Conservation (phyloP, 2,329 filamentous ascomycete species). For the Nigrospora osmanthi region DNA sequence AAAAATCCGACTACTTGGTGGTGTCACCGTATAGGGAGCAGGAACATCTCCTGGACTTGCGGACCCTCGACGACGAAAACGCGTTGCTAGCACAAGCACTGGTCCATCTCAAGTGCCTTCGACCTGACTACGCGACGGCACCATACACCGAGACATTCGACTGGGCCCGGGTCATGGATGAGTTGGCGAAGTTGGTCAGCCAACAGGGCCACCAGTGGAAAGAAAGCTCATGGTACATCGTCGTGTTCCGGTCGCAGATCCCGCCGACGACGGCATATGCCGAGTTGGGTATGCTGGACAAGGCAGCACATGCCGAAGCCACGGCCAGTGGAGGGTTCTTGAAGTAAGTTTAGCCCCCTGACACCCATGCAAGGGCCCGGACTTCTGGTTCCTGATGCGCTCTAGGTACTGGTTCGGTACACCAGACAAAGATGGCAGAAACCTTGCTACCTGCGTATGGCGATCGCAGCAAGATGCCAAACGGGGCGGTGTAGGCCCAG, state of each 20-base stretch:
- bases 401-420: conserved; percentile 78
- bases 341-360: conserved; percentile 44
- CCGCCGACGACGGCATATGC: conserved; percentile 58
- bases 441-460: conserved; percentile 76
- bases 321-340: conserved; percentile 71
- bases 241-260: conserved; percentile 73
- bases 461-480: conserved; percentile 50
- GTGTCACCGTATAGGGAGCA: conserved; percentile 69
- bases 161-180: conserved; percentile 55
- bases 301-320: conserved; percentile 73
- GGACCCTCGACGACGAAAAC: conserved; percentile 56
- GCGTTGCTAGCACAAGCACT: conserved; percentile 67
- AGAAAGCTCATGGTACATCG: conserved; percentile 67
- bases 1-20: conserved; percentile 38
- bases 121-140: conserved; percentile 68
- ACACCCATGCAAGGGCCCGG: conserved; percentile 5
- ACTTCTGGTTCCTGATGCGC: conserved; percentile 10
- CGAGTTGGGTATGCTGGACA: conserved; percentile 66
- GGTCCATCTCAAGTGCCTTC: conserved; percentile 51
- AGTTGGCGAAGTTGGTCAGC: conserved; percentile 44
- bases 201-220: conserved; percentile 47
- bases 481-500: conserved; percentile 50
- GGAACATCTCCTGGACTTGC: conserved; percentile 66
- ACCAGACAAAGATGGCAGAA: conserved; percentile 61
- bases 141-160: conserved; percentile 72